Evolutionary conservation across 768 basidiomycete genomes (phyloP), one percentile per base, ranked within the genome.

Genomic region (Amanita rubescens): DNA sequence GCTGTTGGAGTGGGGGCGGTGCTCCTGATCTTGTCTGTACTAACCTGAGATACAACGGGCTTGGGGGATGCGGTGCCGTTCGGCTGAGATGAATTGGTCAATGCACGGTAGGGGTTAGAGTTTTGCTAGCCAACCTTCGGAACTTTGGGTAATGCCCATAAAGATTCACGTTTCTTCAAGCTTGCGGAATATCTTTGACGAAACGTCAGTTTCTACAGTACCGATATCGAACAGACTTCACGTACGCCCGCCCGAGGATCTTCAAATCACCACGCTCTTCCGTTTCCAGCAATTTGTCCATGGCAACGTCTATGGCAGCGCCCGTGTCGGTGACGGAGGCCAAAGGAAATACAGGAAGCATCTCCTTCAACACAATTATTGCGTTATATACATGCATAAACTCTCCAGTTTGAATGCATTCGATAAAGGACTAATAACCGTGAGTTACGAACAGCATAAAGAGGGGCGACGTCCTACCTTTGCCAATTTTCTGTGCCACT

Each of bases 371-470:
- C 25, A 99, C 85, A 35, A 94, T 81, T 67, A 98, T 89, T n/a
- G 91, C 80, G 64, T 99, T 99, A 68, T 95, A 94, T 51, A 97
- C 90, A 61, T 93, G 93, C 89, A 97, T 95, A 66, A 94, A 98
- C 62, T 94, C 94, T 47, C 80, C 81, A 2, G 93, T 87, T 61
- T 85, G 79, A 56, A 97, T 85, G 63, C 88, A 93, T 30, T 82
- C 85, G 17, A 77, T 73, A 59, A 97, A 82, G 53, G 81, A 82
- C 94, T 94, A 62, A 55, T 35, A 37, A 33, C 27, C 22, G 22
- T 25, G 9, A 54, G 20, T 24, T 51, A 30, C 30, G 17, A 49
- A 51, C 12, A 15, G 32, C 8, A 15, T 56, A 17, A 5, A 14
- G 11, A 34, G 22, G 25, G 41, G 49, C 52, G 27, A 20, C 17